phyloP scores from a whole-genome alignment of 768 basidiomycete species.

The Lepiota venenata region DNA sequence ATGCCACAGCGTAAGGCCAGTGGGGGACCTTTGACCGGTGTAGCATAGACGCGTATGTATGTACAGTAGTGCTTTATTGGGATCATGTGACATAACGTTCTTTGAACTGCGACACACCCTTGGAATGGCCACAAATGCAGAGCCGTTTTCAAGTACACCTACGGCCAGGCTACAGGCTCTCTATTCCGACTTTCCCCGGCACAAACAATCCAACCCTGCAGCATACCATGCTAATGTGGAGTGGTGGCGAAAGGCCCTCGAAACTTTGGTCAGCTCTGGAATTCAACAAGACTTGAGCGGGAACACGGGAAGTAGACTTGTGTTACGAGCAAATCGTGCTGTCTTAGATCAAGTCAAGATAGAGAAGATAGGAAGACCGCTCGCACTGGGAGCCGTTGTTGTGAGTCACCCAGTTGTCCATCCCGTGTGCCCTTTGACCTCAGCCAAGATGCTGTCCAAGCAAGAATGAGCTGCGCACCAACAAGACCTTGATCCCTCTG shows the following conservation, averaged over 20 bases:
- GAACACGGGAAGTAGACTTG: constrained; percentile 43
- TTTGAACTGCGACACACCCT: background rate
- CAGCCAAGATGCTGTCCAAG: constrained; percentile 36
- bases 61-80: background rate
- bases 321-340: constrained; percentile 51
- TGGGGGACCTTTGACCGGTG: too few species aligned
- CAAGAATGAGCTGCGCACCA: constrained; percentile 63
- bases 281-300: constrained; percentile 34
- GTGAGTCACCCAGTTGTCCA: constrained; percentile 44
- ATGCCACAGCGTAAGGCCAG: too few species aligned
- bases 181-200: constrained; percentile 84
- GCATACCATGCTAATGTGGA: constrained; percentile 77
- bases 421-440: background rate
- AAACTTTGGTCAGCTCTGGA: constrained; percentile 56
- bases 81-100: constrained; percentile 13
- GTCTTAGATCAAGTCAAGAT: constrained; percentile 60
- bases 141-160: constrained; percentile 46
- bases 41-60: too few species aligned
- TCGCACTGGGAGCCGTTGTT: constrained; percentile 66
- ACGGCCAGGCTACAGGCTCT: constrained; percentile 67
- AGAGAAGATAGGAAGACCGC: constrained; percentile 72
- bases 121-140: constrained; percentile 25
- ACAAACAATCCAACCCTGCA: constrained; percentile 81
- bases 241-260: constrained; percentile 82
- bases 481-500: constrained; percentile 42